Base-by-base conservation (phyloP, 1,284 basidiomycete genomes). In the Austropuccinia psidii region DNA sequence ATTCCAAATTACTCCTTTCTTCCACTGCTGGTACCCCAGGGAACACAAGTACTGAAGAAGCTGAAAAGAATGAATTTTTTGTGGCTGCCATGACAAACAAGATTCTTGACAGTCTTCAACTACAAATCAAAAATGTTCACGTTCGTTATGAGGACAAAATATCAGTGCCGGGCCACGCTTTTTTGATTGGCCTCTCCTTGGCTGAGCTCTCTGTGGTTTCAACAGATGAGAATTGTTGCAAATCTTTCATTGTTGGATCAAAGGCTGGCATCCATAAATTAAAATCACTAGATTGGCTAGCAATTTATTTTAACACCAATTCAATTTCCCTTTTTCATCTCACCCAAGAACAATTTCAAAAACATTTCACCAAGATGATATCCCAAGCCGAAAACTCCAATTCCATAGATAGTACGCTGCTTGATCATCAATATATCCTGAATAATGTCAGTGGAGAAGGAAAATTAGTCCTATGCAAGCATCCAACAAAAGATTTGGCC, bases 361-460 rank as follows among this genome's bases (percentile, higher is more conserved):
- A 87, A 73, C 88, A 86, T 76, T 92, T 98, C 79, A 87, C 86
- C 72, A 84, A 86, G 9, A 88, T 94, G 85, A 83, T 83, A 35
- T 52, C 54, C 77, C 79, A 8, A 70, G 77, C 58, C 75, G 76
- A 17, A 78, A 76, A 8, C 54, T 75, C 39, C 50, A 72, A 2
- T 77, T 79, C 5, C 3, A 29, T 24, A 52, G 24, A 1, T 54
- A 67, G 6, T 29, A 35, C 35, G 11, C 37, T 29, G 24, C 37
- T 27, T 7, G 82, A 85, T 31, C 96, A 99, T 81, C 96, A 99
- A 80, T 98, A 92, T 81, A 89, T 98, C 75, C 85, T 99, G 49
- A 94, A 91, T 80, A 97, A 97, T 24, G 95, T 99, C 15, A 92
- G 92, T 0, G 96, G 95, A 62, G 89, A 97, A 83, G 96, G 95